Percentiles rank a stretch among this genome's conserved stretches.
phyloP scores from a whole-genome alignment of 352 stramenopile species.

The Phytophthora meadii region DNA sequence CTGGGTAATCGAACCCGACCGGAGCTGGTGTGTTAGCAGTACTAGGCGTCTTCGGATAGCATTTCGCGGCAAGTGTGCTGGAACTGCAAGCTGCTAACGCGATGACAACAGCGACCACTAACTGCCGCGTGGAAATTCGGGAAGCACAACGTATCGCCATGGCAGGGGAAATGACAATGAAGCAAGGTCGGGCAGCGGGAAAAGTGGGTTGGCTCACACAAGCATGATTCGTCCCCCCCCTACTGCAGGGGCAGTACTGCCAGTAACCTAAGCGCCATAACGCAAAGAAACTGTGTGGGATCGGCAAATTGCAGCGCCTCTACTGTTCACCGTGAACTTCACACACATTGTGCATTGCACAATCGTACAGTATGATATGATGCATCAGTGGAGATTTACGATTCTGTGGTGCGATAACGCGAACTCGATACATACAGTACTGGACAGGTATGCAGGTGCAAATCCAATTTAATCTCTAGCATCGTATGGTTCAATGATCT shows the following conservation, averaged over 20 bases:
- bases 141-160: constrained; percentile 21
- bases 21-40: constrained; percentile 6
- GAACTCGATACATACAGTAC: too few species aligned
- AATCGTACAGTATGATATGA: too few species aligned
- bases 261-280: not conserved
- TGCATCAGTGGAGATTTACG: too few species aligned
- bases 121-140: constrained; percentile 11
- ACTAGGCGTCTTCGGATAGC: constrained; percentile 7
- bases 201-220: not conserved
- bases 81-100: constrained; percentile 13
- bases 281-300: constrained; percentile 15
- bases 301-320: constrained; percentile 8
- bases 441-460: too few species aligned
- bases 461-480: too few species aligned
- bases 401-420: too few species aligned
- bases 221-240: too few species aligned
- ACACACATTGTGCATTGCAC: too few species aligned
- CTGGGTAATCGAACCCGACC: constrained; percentile 23
- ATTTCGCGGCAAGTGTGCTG: constrained; percentile 22
- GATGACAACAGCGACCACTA: constrained; percentile 15
- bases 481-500: too few species aligned
- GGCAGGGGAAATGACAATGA: constrained; percentile 17
- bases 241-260: too few species aligned
- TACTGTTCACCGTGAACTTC: not conserved
- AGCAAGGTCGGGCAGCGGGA: constrained; percentile 4